Evolutionary conservation across 495 filamentous ascomycete species (phyloP).

Genomic region (Penicillium roqueforti): DNA sequence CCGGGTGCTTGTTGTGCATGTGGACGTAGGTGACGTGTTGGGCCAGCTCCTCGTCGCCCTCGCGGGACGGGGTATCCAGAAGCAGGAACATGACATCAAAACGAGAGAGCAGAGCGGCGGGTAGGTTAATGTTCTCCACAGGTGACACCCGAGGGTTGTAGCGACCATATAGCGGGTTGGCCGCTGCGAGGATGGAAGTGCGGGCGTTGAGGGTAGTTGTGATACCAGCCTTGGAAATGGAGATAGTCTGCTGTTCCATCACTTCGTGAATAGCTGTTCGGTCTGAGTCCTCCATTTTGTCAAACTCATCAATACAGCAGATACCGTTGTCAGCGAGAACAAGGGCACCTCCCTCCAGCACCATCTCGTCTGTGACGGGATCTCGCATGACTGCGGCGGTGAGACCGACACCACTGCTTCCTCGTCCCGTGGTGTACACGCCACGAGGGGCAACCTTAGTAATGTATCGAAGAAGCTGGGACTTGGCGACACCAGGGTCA

Average conservation of each 20-base stretch:
- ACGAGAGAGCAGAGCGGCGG: conserved; percentile 89
- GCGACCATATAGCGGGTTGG: conserved; percentile 94
- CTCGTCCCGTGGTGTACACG: conserved; percentile 96
- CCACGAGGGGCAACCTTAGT: conserved; percentile 95
- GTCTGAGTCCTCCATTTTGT: conserved; percentile 98
- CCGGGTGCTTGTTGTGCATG: conserved; percentile 94
- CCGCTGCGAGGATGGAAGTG: conserved; percentile 95
- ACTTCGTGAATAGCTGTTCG: conserved; percentile 98
- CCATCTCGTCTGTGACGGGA: conserved; percentile 98
- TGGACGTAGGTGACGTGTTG: conserved; percentile 95
- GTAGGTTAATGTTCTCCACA: conserved; percentile 98
- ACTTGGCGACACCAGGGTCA: conserved; percentile 98
- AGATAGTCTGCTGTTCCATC: conserved; percentile 99
- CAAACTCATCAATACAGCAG: conserved; percentile 99
- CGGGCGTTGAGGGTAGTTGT: conserved; percentile 93
- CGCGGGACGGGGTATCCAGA: conserved; percentile 83
- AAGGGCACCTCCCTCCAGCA: conserved; percentile 91
- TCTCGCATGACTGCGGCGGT: conserved; percentile 98
- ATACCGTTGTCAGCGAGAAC: conserved; percentile 97
- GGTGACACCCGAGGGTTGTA: conserved; percentile 97
- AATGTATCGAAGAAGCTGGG: conserved; percentile 95
- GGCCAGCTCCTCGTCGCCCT: conserved; percentile 88
- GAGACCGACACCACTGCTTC: conserved; percentile 93
- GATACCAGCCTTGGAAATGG: conserved; percentile 97
- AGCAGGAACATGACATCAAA: conserved; percentile 97